Conservation (phyloP, 305 asterid species). For the Andrographis paniculata region DNA sequence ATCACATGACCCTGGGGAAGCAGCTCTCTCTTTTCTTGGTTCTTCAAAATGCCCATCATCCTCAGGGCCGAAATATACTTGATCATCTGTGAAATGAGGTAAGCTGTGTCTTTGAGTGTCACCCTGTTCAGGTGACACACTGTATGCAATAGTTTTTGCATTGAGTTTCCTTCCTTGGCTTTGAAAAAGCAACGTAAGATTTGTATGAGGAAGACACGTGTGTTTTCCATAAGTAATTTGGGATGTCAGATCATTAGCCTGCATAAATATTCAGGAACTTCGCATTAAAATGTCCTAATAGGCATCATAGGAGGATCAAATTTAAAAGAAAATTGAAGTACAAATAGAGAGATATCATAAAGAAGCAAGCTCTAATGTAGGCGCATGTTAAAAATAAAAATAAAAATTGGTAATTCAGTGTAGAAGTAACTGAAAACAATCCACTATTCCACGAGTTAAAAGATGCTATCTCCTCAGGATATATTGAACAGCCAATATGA, state of each 20-base stretch:
- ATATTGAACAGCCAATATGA: no score
- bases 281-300: no score
- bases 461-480: no score
- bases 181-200: slow-evolving; percentile 17
- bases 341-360: slow-evolving; percentile 6
- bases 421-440: no score
- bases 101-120: slow-evolving; percentile 25
- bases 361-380: neutral
- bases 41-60: slow-evolving; percentile 20
- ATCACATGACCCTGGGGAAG: slow-evolving; percentile 26
- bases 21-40: slow-evolving; percentile 21
- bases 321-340: neutral
- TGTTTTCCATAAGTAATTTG: slow-evolving; percentile 24
- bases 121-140: slow-evolving; percentile 28
- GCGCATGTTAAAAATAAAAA: neutral
- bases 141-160: slow-evolving; percentile 27
- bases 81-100: slow-evolving; percentile 27
- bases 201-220: slow-evolving; percentile 23
- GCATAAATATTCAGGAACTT: no score
- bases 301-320: slow-evolving; percentile 1
- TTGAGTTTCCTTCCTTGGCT: slow-evolving; percentile 21
- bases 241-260: slow-evolving; percentile 25
- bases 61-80: slow-evolving; percentile 22
- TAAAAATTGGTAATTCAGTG: no score
- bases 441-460: no score